phyloP scores from a whole-genome alignment of 2,329 filamentous ascomycete species.

The Emydomyces testavorans region DNA sequence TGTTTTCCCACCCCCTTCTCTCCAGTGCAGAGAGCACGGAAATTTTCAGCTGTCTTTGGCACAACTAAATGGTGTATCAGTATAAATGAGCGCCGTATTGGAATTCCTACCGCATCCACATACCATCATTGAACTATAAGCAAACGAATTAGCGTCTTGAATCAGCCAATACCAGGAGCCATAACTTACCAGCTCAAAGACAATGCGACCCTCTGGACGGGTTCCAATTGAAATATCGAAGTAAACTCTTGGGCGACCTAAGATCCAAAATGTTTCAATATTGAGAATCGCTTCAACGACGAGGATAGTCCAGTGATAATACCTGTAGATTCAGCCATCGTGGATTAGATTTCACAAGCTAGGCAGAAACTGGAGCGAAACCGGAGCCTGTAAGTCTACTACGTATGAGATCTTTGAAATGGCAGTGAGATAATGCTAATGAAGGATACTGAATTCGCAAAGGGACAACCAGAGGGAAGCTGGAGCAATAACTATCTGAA shows the following conservation, averaged over 20 bases:
- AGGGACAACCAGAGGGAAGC: neutral
- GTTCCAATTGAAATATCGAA: constrained; percentile 83
- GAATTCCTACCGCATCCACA: neutral
- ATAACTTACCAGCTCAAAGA: constrained; percentile 63
- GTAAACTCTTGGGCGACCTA: constrained; percentile 67
- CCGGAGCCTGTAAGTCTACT: no score
- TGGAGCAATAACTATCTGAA: constrained; percentile 5
- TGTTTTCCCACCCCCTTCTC: constrained; percentile 69
- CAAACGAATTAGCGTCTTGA: neutral
- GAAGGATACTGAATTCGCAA: no score
- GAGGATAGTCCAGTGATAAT: no score
- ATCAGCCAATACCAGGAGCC: neutral
- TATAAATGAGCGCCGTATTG: neutral
- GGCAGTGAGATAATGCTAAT: no score
- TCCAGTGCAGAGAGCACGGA: constrained; percentile 68
- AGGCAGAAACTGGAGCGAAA: neutral
- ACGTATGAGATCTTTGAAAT: no score
- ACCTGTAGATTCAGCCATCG: constrained; percentile 31
- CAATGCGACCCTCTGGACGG: constrained; percentile 61
- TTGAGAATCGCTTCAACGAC: neutral
- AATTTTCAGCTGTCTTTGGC: constrained; percentile 80
- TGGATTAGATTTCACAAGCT: constrained; percentile 1
- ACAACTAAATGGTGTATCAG: constrained; percentile 35
- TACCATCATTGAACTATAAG: constrained; percentile 40
- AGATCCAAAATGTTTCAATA: neutral